These are phyloP conservation scores for Diospyros kaki DNA, from an alignment of 148 eudicot species.

Conservation along the genomic window DNA sequence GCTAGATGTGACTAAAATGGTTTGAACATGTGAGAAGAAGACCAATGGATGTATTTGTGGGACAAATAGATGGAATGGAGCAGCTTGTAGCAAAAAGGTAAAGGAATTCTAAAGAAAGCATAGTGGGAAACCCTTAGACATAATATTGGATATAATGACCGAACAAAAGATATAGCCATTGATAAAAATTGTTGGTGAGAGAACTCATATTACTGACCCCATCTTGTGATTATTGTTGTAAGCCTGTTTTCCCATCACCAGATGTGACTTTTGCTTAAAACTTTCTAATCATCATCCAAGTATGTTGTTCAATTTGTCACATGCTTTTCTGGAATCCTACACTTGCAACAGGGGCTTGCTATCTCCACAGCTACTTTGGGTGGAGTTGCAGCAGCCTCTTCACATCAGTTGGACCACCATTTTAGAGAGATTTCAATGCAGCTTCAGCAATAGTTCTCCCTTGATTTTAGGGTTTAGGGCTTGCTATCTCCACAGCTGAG, in stretches of 20 bases:
- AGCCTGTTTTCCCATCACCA: not conserved
- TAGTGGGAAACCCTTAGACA: too few species aligned
- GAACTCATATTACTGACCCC: too few species aligned
- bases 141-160: too few species aligned
- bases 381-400: not conserved
- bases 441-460: not conserved
- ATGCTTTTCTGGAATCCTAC: not conserved
- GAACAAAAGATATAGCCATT: not conserved
- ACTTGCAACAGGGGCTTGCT: not conserved
- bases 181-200: not conserved
- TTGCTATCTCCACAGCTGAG: not conserved
- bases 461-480: not conserved
- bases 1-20: too few species aligned
- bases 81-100: too few species aligned
- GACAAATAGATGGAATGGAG: too few species aligned
- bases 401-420: not conserved
- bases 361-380: not conserved
- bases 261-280: not conserved
- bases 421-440: not conserved
- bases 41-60: too few species aligned
- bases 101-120: too few species aligned
- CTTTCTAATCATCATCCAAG: not conserved
- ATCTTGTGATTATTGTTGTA: not conserved
- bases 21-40: too few species aligned
- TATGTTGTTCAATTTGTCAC: not conserved